Evolutionary conservation across 768 basidiomycete genomes (phyloP).

Genomic region (Termitomyces sp.): DNA sequence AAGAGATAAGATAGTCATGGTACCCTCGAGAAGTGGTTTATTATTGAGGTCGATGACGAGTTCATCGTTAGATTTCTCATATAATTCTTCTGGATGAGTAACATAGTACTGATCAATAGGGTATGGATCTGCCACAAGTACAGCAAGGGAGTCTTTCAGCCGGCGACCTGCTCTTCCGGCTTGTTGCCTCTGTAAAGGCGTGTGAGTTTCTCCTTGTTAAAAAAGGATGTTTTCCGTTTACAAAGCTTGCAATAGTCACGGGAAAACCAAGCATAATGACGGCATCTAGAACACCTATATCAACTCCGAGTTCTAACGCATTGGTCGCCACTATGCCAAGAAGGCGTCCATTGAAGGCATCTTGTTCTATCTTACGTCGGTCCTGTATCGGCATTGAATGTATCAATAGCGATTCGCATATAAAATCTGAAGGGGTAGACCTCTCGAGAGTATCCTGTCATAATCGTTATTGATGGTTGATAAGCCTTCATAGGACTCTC

Average conservation of each 20-base stretch:
- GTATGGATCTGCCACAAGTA: conserved; percentile 63
- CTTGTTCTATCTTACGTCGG: conserved; percentile 75
- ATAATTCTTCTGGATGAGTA: conserved; percentile 64
- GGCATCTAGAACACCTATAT: conserved; percentile 84
- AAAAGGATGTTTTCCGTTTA: conserved; percentile 26
- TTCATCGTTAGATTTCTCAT: conserved; percentile 55
- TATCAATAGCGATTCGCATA: neutral
- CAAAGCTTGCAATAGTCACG: conserved; percentile 72
- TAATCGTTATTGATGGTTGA: neutral
- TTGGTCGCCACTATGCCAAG: conserved; percentile 89
- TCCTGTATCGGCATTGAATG: conserved; percentile 40
- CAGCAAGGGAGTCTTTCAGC: conserved; percentile 70
- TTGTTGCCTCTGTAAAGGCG: conserved; percentile 67
- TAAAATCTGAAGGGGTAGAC: conserved; percentile 25
- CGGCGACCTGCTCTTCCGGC: conserved; percentile 83
- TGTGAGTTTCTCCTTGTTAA: neutral
- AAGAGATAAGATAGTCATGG: neutral
- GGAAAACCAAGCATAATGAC: conserved; percentile 91
- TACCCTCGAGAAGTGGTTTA: conserved; percentile 65
- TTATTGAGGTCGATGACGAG: conserved; percentile 71
- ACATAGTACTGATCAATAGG: conserved; percentile 77
- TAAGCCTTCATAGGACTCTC: neutral
- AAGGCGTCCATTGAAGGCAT: conserved; percentile 80
- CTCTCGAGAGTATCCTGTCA: conserved; percentile 66
- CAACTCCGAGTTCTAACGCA: conserved; percentile 87